phyloP scores from a whole-genome alignment of 352 stramenopile genomes.

The Phytophthora sp. region DNA sequence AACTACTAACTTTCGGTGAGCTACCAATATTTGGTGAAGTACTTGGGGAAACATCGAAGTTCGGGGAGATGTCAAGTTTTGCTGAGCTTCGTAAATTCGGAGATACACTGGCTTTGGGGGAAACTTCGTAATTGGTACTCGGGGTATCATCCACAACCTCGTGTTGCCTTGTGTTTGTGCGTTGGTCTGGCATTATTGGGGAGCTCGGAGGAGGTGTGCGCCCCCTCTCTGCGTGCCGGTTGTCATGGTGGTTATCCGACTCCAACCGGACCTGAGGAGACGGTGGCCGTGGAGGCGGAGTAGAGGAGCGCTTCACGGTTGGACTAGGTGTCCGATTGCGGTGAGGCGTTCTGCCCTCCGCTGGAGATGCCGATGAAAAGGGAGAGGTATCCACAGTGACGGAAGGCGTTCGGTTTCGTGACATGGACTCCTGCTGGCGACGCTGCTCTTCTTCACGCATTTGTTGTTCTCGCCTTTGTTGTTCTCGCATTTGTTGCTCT shows the following conservation, averaged over 20 bases:
- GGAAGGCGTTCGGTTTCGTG: conserved; percentile 36
- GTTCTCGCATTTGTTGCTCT: conserved; percentile 5
- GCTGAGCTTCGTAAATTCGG: conserved; percentile 16
- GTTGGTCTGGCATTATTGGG: conserved; percentile 10
- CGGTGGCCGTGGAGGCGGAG: conserved; percentile 27
- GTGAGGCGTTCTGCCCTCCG: conserved; percentile 10
- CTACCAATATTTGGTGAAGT: conserved; percentile 25
- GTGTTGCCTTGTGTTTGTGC: conserved; percentile 14
- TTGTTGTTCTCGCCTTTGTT: conserved; percentile 8
- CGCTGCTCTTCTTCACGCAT: conserved; percentile 7
- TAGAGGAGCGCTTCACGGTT: conserved; percentile 31
- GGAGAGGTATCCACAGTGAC: conserved; percentile 37
- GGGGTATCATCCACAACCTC: conserved; percentile 2
- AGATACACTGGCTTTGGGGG: conserved; percentile 24
- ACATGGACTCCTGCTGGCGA: conserved; percentile 22
- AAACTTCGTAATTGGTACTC: conserved; percentile 28
- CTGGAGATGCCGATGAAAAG: conserved; percentile 10
- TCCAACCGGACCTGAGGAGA: conserved; percentile 34
- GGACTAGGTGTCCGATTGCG: conserved; percentile 29
- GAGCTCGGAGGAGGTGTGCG: conserved; percentile 29
- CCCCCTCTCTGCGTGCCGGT: conserved; percentile 19
- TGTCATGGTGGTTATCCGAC: conserved; percentile 13
- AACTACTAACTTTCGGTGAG: conserved; percentile 39
- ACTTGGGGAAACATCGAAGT: conserved; percentile 16
- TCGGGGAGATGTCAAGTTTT: conserved; percentile 19